Percentiles rank a stretch among this genome's conserved stretches.
These are phyloP conservation scores for Eucommia ulmoides DNA, from an alignment of 257 asterid species.

Conservation along the genomic window DNA sequence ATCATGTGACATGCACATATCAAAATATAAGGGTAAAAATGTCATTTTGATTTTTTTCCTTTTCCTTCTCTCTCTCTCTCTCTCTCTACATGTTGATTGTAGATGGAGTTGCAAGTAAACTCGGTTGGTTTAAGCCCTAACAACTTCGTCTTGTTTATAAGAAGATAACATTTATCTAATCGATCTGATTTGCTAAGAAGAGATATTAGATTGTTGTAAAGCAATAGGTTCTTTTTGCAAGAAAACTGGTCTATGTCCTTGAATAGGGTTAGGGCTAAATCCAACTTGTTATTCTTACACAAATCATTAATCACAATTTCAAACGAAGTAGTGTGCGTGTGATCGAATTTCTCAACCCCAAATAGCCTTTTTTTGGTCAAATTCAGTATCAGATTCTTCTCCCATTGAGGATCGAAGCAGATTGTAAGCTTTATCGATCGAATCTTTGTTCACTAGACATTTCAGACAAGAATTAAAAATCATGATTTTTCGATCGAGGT, in stretches of 20 bases:
- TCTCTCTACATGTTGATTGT: too few species aligned
- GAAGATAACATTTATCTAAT: slow-evolving; percentile 42
- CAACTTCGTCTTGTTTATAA: slow-evolving; percentile 53
- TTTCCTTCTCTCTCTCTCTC: too few species aligned
- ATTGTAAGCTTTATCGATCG: slow-evolving; percentile 46
- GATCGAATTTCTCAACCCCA: slow-evolving; percentile 11
- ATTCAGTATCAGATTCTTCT: slow-evolving; percentile 19
- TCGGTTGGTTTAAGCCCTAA: slow-evolving; percentile 60
- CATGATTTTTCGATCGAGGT: slow-evolving; percentile 30
- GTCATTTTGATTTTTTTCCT: too few species aligned
- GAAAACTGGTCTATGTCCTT: slow-evolving; percentile 36
- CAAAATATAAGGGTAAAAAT: too few species aligned
- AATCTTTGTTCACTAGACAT: slow-evolving; percentile 42
- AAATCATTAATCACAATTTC: slow-evolving; percentile 58
- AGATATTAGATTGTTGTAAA: slow-evolving; percentile 56
- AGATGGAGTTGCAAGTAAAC: slow-evolving; percentile 73
- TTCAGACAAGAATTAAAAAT: slow-evolving; percentile 32
- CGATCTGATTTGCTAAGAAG: slow-evolving; percentile 44
- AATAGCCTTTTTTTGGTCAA: slow-evolving; percentile 21
- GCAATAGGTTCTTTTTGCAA: slow-evolving; percentile 42
- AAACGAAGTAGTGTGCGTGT: slow-evolving; percentile 38
- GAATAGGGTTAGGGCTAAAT: slow-evolving; percentile 53
- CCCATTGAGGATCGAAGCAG: slow-evolving; percentile 31
- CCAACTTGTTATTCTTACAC: slow-evolving; percentile 45
- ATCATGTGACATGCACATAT: too few species aligned